These are phyloP conservation scores for Isabelozyma heimii DNA, from an alignment of 805 yeast species.

Conservation along the genomic window DNA sequence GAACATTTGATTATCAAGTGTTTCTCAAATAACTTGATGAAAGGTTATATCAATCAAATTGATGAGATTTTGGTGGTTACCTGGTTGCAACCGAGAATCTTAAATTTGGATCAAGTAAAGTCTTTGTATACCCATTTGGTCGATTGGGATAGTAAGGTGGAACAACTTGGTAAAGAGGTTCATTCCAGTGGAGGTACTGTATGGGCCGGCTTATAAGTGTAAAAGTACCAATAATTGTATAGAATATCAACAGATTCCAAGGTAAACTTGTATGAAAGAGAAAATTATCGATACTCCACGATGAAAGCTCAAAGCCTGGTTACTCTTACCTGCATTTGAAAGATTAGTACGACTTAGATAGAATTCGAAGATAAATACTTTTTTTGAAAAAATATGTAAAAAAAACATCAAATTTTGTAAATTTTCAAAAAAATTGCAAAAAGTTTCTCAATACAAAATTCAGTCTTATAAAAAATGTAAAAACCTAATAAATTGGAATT, in stretches of 20 bases:
- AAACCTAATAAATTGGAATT: too few relatives aligned
- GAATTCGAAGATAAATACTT: too few relatives aligned
- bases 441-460: neutral
- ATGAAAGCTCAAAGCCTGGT: too few relatives aligned
- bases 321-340: too few relatives aligned
- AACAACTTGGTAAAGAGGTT: constrained; percentile 47
- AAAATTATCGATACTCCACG: too few relatives aligned
- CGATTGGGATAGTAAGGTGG: constrained; percentile 78
- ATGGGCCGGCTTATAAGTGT: constrained; percentile 34
- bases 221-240: neutral
- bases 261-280: too few relatives aligned
- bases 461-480: too few relatives aligned
- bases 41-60: constrained; percentile 91
- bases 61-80: constrained; percentile 72
- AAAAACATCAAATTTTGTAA: too few relatives aligned
- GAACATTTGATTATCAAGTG: constrained; percentile 93
- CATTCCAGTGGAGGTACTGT: constrained; percentile 38
- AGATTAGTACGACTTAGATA: too few relatives aligned
- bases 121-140: constrained; percentile 70
- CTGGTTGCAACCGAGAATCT: constrained; percentile 96
- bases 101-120: constrained; percentile 76
- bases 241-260: too few relatives aligned
- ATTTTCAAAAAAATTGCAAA: too few relatives aligned
- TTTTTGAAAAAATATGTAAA: too few relatives aligned
- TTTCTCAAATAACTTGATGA: constrained; percentile 74